Evolutionary conservation across 2,329 filamentous ascomycete species (phyloP), one percentile per base, ranked within the genome.

Genomic region (Pseudogymnoascus sp.): DNA sequence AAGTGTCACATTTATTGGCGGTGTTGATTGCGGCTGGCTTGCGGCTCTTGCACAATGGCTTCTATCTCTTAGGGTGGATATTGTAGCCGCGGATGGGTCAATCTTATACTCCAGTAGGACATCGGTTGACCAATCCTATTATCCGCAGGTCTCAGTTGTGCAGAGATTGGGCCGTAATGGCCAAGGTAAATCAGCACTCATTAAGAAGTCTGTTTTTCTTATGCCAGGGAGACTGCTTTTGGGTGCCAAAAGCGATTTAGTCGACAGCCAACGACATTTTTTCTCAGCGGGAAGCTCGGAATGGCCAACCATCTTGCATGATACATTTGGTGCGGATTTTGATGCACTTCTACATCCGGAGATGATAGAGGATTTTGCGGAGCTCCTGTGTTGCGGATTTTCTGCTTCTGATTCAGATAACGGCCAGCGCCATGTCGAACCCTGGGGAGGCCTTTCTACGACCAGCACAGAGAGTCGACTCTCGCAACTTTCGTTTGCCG

Each of bases 21-120:
- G 67, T 1, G 40, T 62, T 11, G 66, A 66, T 42, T 66, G 65
- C 16, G 62, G 62, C 5, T 70, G 67, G 68, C 28, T 70, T 31
- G 68, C 67, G 23, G 68, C 68, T 34, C 61, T 67, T 21, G 62
- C 67, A 10, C 31, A 70, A 31, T 69, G 64, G 64, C 34, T 67
- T 21, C 37, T 67, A 11, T 40, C 23, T 14, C 60, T 68, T 6
- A 59, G 50, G n/a, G 60, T 68, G 44, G 63, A 61, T 37, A 50
- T 67, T 38, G 2, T 42, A 14, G 5, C 11, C 1, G 18, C 21
- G 1, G n/a, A 56, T 62, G 60, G 60, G 3, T 28, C 25, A 56
- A 25, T 53, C 36, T 5, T 62, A 18, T 62, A 62, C 21, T 50
- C 38, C 0, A 56, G 46, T 12, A 56, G 10, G 25, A 56, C 25